Base-by-base conservation (phyloP, 2,329 filamentous ascomycete species). In the Apiospora rasikravindrae region DNA sequence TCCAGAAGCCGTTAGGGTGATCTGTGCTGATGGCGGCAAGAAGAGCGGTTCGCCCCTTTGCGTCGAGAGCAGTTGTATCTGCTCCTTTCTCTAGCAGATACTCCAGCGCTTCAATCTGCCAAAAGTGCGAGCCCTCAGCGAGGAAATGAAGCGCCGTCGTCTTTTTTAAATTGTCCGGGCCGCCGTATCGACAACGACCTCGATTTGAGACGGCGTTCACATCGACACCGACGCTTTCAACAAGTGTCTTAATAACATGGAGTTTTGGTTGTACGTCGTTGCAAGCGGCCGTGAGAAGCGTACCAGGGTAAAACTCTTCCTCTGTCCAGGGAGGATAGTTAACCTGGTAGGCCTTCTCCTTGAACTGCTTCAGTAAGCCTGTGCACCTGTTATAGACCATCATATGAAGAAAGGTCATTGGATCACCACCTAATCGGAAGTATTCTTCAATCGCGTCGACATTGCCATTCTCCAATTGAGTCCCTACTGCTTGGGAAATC, bases 21-120 rank as follows among this genome's bases (percentile, higher is more conserved):
- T 16, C 13, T 53, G 24, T 29, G 24, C 24, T 53, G 13, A 53
- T 14, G 4, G 51, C 51, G 26, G 51, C 51, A 29, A 53, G 24
- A 29, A 53, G 51, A 14, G 51, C 11, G 24, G 51, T 53, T 29
- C 26, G 51, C 24, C 51, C 51, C 51, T 16, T 53, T 7, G 24
- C 1, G 51, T 53, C 14, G 24, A 13, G 51, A 24, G 24, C 51
- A 53, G 51, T 29, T 5, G 19, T 53, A 10, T 53, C 51, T 53
- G 37, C 66, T 4, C 66, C 66, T 5, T 42, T 40, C 10, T 44
- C 7, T 24, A 68, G n/a, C n/a, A 68, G n/a, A 47, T 68, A 68
- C 40, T 29, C 33, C 40, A 68, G 66, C 40, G 66, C 66, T 45
- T 68, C 66, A n/a, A 44, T 22, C 13, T 68, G 40, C 66, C 66